Base-by-base conservation (phyloP, 2,329 filamentous ascomycete species). In the Chaetomiaceae sp. region DNA sequence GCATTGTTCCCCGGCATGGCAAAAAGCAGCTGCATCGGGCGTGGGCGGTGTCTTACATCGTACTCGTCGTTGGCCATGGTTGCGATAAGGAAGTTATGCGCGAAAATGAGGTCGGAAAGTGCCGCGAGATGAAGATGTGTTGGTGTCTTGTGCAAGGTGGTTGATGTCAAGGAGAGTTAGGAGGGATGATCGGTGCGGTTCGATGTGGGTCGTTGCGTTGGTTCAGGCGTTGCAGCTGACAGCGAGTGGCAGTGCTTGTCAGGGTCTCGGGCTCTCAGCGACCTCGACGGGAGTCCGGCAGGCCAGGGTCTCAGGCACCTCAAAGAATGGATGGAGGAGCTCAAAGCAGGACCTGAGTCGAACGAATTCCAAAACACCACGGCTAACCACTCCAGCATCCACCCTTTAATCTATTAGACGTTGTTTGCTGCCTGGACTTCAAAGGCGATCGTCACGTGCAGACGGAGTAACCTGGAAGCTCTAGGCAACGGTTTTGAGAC, bases 31-130 rank as follows among this genome's bases (percentile, higher is more conserved):
- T n/a, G 53, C 56, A 54, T 48, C 57, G 53, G 61, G 60, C 37
- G 34, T 27, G 45, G 58, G 37, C 40, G 42, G 40, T 19, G 29
- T 43, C 91, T 81, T 79, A 97, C 92, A 87, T 99, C 94, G 80
- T 99, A 99, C 81, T 99, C 94, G 83, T 99, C 94, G 86, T 97
- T 99, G 71, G 92, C 94, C 94, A 97, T 99, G 75, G 67, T 80
- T 78, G 73, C 68, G 68, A 64, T 61, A 55, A n/a, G 59, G 54
- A 51, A 59, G 57, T 57, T 53, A 48, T 42, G 51, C 56, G 62
- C 59, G 57, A 57, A n/a, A 58, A 61, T 62, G 57, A 58, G 61
- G 53, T 59, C 60, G 57, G 55, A 58, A 60, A 53, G 58, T 59
- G 44, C 47, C 50, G 45, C 42, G 55, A 57, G 58, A 59, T 62